Base-by-base conservation (phyloP, 2,329 filamentous ascomycete species). In the Clonostachys rosea region DNA sequence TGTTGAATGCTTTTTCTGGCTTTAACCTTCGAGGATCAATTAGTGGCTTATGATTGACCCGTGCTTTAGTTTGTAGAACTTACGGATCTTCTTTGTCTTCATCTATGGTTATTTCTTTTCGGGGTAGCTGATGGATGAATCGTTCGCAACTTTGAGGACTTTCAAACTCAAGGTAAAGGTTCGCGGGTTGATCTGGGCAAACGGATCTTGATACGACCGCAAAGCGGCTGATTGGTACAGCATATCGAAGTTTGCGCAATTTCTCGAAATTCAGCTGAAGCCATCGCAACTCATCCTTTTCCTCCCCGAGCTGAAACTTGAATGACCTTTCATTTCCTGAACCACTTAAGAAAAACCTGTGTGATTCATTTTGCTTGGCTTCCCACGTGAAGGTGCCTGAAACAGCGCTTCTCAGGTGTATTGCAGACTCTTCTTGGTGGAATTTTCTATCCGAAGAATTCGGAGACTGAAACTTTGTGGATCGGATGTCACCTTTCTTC, bases 401-500 rank as follows among this genome's bases (percentile, higher is more conserved):
- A 6, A 54, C 52, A n/a, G 64, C 64, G 41, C 46, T 52, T 11
- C 24, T 48, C 20, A 66, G 24, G 3, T 9, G 13, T n/a, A 58
- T 40, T 1, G 42, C 42, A 3, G n/a, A 40, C 5, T 8, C 6
- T 11, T 17, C 33, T 16, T 41, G 3, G 8, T 30, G 24, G 24
- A 10, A 4, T 30, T 30, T 30, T 8, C 24, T 30, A 10, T 3
- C 24, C 24, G 35, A 17, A 58, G 56, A 5, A 16, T 18, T 8
- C 20, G 36, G 5, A 11, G 41, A 6, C 16, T 24, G 24, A 34
- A 59, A 60, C 10, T 41, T 24, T 8, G 62, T 65, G 8, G 18
- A 49, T 18, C 45, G 47, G 13, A 66, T 62, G 37, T 66, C 63
- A 33, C 56, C 59, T 43, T 60, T 54, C 30, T 50, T 46, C 30